phyloP scores from a whole-genome alignment of 306 rosid species.

The Abrus precatorius region DNA sequence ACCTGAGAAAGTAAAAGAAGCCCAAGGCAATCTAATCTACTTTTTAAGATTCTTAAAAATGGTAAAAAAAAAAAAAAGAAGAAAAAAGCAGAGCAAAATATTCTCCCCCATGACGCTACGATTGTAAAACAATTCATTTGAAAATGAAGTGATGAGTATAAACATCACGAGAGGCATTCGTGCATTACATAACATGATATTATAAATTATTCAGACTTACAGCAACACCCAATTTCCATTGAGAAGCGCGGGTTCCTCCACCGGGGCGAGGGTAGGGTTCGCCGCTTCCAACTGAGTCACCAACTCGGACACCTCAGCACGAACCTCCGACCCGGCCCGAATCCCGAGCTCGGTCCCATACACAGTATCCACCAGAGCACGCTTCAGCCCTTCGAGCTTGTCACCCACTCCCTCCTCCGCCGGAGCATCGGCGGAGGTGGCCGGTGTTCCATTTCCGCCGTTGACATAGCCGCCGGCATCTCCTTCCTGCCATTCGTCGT shows the following conservation, averaged over 20 bases:
- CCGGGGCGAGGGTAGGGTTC: constrained; percentile 81
- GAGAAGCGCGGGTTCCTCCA: constrained; percentile 69
- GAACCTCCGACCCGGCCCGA: constrained; percentile 79
- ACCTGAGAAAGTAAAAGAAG: neutral
- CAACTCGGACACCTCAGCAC: constrained; percentile 91
- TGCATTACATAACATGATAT: neutral
- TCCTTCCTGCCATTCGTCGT: constrained; percentile 82
- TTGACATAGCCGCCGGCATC: constrained; percentile 44
- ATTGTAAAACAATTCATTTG: neutral
- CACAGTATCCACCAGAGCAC: constrained; percentile 78
- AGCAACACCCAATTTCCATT: constrained; percentile 92
- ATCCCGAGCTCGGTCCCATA: constrained; percentile 89
- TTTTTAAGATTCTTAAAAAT: neutral
- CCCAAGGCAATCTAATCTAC: neutral
- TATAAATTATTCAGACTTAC: constrained; percentile 59
- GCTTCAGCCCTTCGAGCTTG: constrained; percentile 68
- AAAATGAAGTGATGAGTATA: neutral
- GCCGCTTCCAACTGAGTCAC: constrained; percentile 87
- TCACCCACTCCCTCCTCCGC: constrained; percentile 40
- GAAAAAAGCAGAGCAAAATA: no score
- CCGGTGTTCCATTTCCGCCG: constrained; percentile 64
- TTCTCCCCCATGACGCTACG: neutral
- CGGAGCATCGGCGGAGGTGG: constrained; percentile 19
- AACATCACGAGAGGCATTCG: neutral
- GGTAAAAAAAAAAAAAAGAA: neutral